These are phyloP conservation scores for Tylopilus felleus DNA, from an alignment of 768 basidiomycete genomes.

Conservation along the genomic window DNA sequence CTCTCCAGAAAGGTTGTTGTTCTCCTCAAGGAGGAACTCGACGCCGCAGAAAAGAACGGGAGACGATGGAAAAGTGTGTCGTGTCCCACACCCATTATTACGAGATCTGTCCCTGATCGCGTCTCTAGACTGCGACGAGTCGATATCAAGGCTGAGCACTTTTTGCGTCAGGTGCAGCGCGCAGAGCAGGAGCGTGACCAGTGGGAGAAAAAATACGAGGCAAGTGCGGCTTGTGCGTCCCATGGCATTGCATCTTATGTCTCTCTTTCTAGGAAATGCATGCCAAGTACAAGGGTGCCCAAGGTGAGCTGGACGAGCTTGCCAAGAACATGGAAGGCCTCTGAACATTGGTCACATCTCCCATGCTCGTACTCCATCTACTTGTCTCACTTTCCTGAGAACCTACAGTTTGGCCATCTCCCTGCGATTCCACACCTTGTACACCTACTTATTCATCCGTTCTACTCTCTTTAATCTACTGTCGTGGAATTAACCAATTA, in stretches of 20 bases:
- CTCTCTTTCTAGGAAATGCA: constrained; percentile 55
- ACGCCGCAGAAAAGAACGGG: constrained; percentile 92
- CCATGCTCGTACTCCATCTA: background rate
- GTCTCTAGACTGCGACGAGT: constrained; percentile 80
- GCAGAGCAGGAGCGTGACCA: constrained; percentile 87
- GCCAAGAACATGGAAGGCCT: constrained; percentile 70
- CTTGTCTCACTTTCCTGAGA: too few species aligned
- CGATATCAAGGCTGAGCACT: constrained; percentile 98
- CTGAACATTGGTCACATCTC: constrained; percentile 33
- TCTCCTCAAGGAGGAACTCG: constrained; percentile 92
- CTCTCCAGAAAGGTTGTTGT: constrained; percentile 83
- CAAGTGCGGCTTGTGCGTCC: constrained; percentile 34
- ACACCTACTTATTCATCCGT: constrained; percentile 18
- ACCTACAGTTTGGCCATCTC: too few species aligned
- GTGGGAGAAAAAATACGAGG: constrained; percentile 96
- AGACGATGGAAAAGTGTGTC: constrained; percentile 92
- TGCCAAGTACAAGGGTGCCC: constrained; percentile 66
- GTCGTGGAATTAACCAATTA: too few species aligned
- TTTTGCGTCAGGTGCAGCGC: constrained; percentile 85
- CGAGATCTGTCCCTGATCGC: constrained; percentile 19
- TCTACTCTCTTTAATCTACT: too few species aligned
- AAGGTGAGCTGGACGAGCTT: constrained; percentile 83
- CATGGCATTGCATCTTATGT: constrained; percentile 1
- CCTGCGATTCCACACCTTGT: constrained; percentile 20
- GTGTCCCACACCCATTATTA: constrained; percentile 3